Evolutionary conservation across 441 rosid genomes (phyloP).

Genomic region (Biscutella laevigata): DNA sequence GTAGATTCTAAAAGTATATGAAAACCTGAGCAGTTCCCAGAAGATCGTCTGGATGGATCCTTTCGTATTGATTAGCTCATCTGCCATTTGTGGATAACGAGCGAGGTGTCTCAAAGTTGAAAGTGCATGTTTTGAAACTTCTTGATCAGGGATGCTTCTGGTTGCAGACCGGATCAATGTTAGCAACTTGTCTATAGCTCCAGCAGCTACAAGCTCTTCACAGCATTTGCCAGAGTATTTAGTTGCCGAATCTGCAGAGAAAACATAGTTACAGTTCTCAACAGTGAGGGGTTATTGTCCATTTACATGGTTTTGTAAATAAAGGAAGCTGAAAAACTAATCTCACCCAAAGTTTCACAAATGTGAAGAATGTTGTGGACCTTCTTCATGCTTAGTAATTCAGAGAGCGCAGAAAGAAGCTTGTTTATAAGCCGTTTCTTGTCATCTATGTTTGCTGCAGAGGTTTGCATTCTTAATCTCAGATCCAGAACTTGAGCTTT

Average conservation of each 20-base stretch:
- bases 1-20: neutral
- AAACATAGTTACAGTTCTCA: no score
- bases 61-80: constrained; percentile 42
- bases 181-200: constrained; percentile 60
- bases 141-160: constrained; percentile 87
- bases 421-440: constrained; percentile 68
- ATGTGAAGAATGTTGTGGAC: constrained; percentile 73
- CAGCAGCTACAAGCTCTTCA: constrained; percentile 80
- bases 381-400: constrained; percentile 66
- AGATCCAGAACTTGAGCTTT: constrained; percentile 50
- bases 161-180: constrained; percentile 59
- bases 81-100: constrained; percentile 55
- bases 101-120: constrained; percentile 72
- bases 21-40: constrained; percentile 64
- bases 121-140: constrained; percentile 70
- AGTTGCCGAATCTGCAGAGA: constrained; percentile 56
- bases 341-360: constrained; percentile 76
- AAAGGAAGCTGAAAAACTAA: constrained; percentile 19
- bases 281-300: constrained; percentile 9
- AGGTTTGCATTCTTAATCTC: constrained; percentile 55
- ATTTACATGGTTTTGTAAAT: neutral
- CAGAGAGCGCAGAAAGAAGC: constrained; percentile 67
- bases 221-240: constrained; percentile 75
- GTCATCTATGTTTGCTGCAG: constrained; percentile 76
- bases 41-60: constrained; percentile 56